phyloP scores from a whole-genome alignment of 2,329 filamentous ascomycete genomes.

The Myriangium duriaei region DNA sequence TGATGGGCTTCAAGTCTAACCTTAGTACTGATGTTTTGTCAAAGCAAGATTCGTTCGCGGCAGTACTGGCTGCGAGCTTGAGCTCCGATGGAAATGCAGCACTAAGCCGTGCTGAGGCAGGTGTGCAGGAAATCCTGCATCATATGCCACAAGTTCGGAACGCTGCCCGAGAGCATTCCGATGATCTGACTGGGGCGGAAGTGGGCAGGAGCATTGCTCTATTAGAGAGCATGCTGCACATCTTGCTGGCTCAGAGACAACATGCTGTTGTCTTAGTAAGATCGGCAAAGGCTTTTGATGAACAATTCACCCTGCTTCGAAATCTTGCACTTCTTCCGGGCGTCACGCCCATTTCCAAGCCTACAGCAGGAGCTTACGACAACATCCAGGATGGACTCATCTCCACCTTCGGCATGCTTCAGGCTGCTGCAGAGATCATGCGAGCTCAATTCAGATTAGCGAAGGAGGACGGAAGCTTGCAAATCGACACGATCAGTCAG shows the following conservation, averaged over 20 bases:
- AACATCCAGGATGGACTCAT: constrained; percentile 17
- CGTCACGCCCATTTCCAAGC: neutral
- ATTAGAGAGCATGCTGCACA: constrained; percentile 70
- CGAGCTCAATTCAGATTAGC: constrained; percentile 56
- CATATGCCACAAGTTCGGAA: constrained; percentile 56
- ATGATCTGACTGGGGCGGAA: constrained; percentile 73
- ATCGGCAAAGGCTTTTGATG: constrained; percentile 25
- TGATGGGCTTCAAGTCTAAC: constrained; percentile 84
- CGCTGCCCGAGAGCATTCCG: constrained; percentile 60
- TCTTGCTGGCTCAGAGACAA: constrained; percentile 48
- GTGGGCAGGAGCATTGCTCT: constrained; percentile 67
- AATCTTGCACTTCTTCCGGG: constrained; percentile 15
- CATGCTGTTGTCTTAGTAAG: constrained; percentile 27
- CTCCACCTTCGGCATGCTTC: constrained; percentile 62
- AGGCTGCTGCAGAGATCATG: constrained; percentile 49
- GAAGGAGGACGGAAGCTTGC: constrained; percentile 18
- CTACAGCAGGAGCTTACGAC: neutral
- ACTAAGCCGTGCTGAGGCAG: constrained; percentile 46
- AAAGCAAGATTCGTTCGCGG: constrained; percentile 58
- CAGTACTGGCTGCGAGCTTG: constrained; percentile 48
- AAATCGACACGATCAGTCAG: constrained; percentile 4
- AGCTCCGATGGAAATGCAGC: constrained; percentile 11
- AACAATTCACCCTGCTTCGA: constrained; percentile 23
- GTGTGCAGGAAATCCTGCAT: constrained; percentile 70
- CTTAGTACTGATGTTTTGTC: constrained; percentile 60